Percentiles rank a stretch among this genome's conserved stretches.
Evolutionary conservation across 139 green algal species (phyloP).

Genomic region (Chlorella vulgaris): DNA sequence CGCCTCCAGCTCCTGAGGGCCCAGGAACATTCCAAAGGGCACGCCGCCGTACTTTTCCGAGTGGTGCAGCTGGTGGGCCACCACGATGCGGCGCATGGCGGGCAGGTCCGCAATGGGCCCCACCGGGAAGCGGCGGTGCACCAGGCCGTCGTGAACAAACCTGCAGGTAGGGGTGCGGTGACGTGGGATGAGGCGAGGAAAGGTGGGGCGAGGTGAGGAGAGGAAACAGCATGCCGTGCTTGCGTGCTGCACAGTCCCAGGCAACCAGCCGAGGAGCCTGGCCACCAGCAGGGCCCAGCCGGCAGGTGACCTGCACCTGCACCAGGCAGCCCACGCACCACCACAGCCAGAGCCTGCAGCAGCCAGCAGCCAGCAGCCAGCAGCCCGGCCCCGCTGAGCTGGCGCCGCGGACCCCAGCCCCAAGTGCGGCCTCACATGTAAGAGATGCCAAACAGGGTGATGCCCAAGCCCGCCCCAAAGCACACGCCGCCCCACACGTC

Average conservation of each 20-base stretch:
- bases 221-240: not conserved
- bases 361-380: not conserved
- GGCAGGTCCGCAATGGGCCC: slow-evolving; percentile 90
- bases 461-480: slow-evolving; percentile 94
- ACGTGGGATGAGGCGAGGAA: not conserved
- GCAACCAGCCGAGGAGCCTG: no score
- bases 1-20: slow-evolving; percentile 66
- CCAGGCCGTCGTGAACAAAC: slow-evolving; percentile 97
- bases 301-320: no score
- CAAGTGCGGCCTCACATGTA: slow-evolving; percentile 85
- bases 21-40: slow-evolving; percentile 96
- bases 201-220: not conserved
- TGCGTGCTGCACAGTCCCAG: no score
- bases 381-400: not conserved
- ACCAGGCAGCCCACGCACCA: no score
- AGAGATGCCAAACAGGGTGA: slow-evolving; percentile 95
- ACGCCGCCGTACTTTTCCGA: slow-evolving; percentile 91
- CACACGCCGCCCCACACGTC: slow-evolving; percentile 75
- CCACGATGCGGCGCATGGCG: slow-evolving; percentile 83
- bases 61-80: slow-evolving; percentile 96
- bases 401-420: not conserved
- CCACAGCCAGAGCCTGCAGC: no score
- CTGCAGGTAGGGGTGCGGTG: not conserved
- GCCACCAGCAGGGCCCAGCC: no score
- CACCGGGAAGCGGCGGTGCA: slow-evolving; percentile 93